These are phyloP conservation scores for Dactylellina cionopaga DNA, from an alignment of 2,329 filamentous ascomycete genomes.

Conservation along the genomic window DNA sequence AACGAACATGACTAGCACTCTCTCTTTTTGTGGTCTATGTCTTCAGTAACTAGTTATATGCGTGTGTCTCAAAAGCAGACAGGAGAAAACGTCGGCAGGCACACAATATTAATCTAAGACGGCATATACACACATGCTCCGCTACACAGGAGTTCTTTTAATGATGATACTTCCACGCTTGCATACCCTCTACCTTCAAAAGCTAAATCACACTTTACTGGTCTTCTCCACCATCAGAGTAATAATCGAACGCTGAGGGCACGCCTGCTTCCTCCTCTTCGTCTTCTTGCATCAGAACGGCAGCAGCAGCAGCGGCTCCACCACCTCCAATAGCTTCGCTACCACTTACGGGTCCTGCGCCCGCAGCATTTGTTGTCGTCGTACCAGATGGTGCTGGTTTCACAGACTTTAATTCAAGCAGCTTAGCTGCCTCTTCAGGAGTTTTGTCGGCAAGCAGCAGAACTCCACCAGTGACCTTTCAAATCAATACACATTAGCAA, in stretches of 20 bases:
- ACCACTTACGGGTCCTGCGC: slow-evolving; percentile 69
- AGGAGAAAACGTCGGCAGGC: neutral
- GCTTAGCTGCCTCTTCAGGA: slow-evolving; percentile 78
- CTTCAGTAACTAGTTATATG: too few species aligned
- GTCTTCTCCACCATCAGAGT: slow-evolving; percentile 73
- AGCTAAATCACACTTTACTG: slow-evolving; percentile 57
- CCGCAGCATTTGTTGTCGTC: slow-evolving; percentile 58
- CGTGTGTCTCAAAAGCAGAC: too few species aligned
- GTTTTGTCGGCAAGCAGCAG: slow-evolving; percentile 88
- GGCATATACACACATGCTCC: slow-evolving; percentile 46
- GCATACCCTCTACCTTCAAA: neutral
- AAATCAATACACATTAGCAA: slow-evolving; percentile 5
- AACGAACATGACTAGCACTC: too few species aligned
- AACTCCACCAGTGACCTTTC: slow-evolving; percentile 89
- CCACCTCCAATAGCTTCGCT: slow-evolving; percentile 57
- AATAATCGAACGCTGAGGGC: slow-evolving; percentile 81
- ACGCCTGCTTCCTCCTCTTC: slow-evolving; percentile 76
- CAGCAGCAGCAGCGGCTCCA: slow-evolving; percentile 74
- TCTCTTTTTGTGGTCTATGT: too few species aligned
- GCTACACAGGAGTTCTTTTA: slow-evolving; percentile 29
- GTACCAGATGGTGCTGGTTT: slow-evolving; percentile 64
- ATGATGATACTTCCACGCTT: slow-evolving; percentile 26
- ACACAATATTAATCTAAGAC: slow-evolving; percentile 41
- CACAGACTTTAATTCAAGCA: slow-evolving; percentile 92
- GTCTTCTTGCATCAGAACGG: slow-evolving; percentile 80